Evolutionary conservation across 331 rosid species (phyloP).

Genomic region (Saraca asoca): DNA sequence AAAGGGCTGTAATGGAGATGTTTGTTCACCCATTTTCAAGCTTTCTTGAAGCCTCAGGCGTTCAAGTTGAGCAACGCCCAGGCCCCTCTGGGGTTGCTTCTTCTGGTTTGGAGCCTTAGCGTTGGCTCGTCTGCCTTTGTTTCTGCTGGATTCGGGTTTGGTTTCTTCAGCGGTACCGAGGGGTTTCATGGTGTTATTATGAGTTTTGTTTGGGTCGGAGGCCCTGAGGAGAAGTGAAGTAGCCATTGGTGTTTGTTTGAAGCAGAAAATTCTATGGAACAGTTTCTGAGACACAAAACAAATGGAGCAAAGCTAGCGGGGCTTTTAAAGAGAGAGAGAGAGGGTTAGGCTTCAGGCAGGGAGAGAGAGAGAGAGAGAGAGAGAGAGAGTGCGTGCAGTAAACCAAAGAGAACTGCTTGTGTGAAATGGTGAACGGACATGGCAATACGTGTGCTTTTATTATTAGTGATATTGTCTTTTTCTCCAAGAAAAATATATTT

Average conservation of each 20-base stretch:
- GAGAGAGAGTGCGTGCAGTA: conserved; percentile 36
- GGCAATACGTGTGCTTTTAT: conserved; percentile 36
- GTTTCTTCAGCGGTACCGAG: conserved; percentile 22
- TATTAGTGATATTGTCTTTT: conserved; percentile 16
- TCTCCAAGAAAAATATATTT: not conserved
- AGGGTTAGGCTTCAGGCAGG: not conserved
- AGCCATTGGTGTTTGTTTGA: conserved; percentile 34
- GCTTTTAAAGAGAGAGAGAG: not conserved
- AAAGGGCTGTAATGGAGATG: conserved; percentile 20
- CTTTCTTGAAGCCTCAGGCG: conserved; percentile 56
- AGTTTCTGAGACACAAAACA: not conserved
- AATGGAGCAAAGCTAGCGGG: conserved; percentile 6
- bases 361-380: not conserved
- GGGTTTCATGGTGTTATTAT: conserved; percentile 12
- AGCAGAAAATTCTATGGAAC: conserved; percentile 10
- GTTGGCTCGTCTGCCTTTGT: conserved; percentile 39
- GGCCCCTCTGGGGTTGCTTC: conserved; percentile 70
- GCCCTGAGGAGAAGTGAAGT: conserved; percentile 46
- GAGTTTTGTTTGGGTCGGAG: conserved; percentile 31
- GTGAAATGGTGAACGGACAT: conserved; percentile 47
- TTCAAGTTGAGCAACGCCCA: conserved; percentile 78
- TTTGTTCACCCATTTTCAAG: conserved; percentile 42
- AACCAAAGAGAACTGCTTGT: conserved; percentile 44
- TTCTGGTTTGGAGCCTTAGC: conserved; percentile 43
- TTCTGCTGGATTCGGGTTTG: conserved; percentile 33